A percentile compares a stretch with the other conserved stretches of the same genome.
phyloP scores from a whole-genome alignment of 1,139 yeast genomes.

The Debaryomyces subglobosus region DNA sequence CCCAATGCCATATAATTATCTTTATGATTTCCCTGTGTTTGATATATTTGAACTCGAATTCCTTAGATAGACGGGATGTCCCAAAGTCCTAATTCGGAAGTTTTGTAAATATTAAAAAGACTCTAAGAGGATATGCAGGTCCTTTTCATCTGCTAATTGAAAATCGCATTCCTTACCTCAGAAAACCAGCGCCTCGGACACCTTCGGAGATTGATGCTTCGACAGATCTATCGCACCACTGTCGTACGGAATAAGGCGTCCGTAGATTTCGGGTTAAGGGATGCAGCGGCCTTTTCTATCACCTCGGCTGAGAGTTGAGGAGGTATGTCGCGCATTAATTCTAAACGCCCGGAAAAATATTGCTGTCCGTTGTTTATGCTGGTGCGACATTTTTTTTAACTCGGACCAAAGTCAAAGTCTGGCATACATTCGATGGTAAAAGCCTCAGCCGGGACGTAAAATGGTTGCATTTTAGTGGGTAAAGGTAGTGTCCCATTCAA shows the following conservation, averaged over 20 bases:
- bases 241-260: slow-evolving; percentile 4
- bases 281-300: not conserved
- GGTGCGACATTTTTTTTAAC: not conserved
- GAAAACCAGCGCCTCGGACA: not conserved
- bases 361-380: not conserved
- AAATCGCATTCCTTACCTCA: too few species aligned
- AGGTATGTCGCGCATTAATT: not conserved
- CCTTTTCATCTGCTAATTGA: too few species aligned
- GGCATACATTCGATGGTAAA: not conserved
- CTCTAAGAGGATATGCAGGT: not conserved
- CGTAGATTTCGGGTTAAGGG: not conserved
- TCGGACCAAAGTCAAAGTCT: not conserved
- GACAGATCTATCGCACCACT: not conserved
- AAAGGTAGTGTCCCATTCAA: not conserved
- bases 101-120: not conserved
- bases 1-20: slow-evolving; percentile 5
- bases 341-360: slow-evolving; percentile 1
- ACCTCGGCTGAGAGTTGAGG: slow-evolving; percentile 4
- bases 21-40: not conserved
- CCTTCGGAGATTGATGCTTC: not conserved
- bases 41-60: not conserved
- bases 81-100: not conserved
- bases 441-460: not conserved
- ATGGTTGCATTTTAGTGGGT: not conserved
- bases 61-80: slow-evolving; percentile 1